A percentile compares a stretch with the other conserved stretches of the same genome.
These are phyloP conservation scores for Phytopythium sindhum DNA, from an alignment of 352 stramenopile species.

Conservation along the genomic window DNA sequence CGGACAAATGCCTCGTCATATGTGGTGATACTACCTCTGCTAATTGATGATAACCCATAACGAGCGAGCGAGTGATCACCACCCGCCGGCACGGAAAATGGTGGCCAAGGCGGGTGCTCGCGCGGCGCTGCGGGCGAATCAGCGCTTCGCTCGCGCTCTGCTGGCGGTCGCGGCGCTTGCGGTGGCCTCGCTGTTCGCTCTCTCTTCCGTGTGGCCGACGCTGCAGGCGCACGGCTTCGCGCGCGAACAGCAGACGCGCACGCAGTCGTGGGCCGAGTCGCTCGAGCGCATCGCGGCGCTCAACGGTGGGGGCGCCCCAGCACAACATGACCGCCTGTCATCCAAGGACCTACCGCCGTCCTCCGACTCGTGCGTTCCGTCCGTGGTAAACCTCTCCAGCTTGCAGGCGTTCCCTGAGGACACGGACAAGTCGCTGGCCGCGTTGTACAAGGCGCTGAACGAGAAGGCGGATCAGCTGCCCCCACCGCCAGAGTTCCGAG, in stretches of 20 bases:
- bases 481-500: background rate
- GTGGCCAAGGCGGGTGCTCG: background rate
- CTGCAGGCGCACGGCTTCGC: background rate
- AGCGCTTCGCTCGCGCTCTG: background rate
- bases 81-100: background rate
- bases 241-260: background rate
- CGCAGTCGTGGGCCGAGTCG: background rate
- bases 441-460: constrained; percentile 1
- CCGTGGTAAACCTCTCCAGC: background rate
- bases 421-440: background rate
- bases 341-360: background rate
- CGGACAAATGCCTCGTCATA: background rate
- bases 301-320: background rate
- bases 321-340: background rate
- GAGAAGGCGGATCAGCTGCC: background rate
- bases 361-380: background rate
- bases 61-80: background rate
- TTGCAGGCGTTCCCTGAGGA: background rate
- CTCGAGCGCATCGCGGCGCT: background rate
- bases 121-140: background rate
- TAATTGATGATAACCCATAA: background rate
- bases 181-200: background rate
- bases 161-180: background rate
- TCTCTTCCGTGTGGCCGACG: background rate
- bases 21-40: too few relatives aligned